A percentile compares a stretch with the other conserved stretches of the same genome.
Evolutionary conservation across 768 basidiomycete genomes (phyloP).

Genomic region (Suillus subluteus): DNA sequence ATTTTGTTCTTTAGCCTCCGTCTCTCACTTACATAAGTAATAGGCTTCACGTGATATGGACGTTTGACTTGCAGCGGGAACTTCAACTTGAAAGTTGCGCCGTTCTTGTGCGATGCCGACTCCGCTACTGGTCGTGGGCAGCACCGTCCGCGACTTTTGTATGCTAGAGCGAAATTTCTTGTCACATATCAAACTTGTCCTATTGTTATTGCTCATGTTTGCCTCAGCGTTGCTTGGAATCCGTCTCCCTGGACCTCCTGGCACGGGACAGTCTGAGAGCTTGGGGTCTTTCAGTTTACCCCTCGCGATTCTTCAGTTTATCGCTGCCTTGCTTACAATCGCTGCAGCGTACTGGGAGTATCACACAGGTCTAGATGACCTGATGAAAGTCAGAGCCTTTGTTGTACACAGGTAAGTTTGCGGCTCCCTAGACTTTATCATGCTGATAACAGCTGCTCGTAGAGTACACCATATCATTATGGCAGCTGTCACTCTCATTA

Average conservation of each 20-base stretch:
- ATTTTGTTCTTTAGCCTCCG: too few relatives aligned
- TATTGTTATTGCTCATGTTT: constrained; percentile 64
- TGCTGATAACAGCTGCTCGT: constrained; percentile 3
- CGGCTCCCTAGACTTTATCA: constrained; percentile 10
- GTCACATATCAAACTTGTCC: constrained; percentile 66
- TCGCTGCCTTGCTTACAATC: constrained; percentile 56
- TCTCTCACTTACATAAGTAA: background rate
- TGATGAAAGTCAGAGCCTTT: constrained; percentile 59
- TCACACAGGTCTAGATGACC: constrained; percentile 56
- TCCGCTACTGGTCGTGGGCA: constrained; percentile 52
- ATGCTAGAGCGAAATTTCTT: constrained; percentile 81
- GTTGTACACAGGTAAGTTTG: constrained; percentile 57
- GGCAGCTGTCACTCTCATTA: constrained; percentile 47
- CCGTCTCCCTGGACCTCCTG: constrained; percentile 51
- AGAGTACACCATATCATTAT: constrained; percentile 60
- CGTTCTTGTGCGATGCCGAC: constrained; percentile 19
- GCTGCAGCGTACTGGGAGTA: constrained; percentile 70
- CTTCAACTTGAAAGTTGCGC: background rate
- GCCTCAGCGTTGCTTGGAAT: constrained; percentile 65
- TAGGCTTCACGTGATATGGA: background rate
- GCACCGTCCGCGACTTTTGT: constrained; percentile 73
- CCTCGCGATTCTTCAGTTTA: constrained; percentile 55
- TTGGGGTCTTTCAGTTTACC: constrained; percentile 42
- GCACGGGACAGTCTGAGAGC: constrained; percentile 23
- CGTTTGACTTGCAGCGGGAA: background rate